Percentiles rank a stretch among this genome's conserved stretches.
These are phyloP conservation scores for Neonectria magnoliae DNA, from an alignment of 2,329 filamentous ascomycete species.

Conservation along the genomic window DNA sequence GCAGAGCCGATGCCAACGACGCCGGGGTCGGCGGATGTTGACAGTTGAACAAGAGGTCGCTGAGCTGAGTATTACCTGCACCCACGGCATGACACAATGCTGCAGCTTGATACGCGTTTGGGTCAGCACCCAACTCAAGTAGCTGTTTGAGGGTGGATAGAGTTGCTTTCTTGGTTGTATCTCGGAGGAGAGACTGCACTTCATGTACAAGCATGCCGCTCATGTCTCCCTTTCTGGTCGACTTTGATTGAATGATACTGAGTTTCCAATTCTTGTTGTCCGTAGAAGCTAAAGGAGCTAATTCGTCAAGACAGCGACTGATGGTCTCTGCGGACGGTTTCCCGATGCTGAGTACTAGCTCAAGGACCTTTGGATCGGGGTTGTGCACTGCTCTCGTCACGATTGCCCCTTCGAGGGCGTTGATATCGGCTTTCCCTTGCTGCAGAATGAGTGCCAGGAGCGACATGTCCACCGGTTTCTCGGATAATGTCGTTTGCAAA, in stretches of 20 bases:
- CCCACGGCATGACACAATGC: constrained; percentile 62
- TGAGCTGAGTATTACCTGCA: constrained; percentile 55
- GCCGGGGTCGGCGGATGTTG: constrained; percentile 49
- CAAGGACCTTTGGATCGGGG: constrained; percentile 59
- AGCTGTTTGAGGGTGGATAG: constrained; percentile 58
- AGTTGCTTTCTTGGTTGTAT: constrained; percentile 49
- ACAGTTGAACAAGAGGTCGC: constrained; percentile 59
- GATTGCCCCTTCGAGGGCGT: constrained; percentile 56
- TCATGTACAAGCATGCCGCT: constrained; percentile 61
- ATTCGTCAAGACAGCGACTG: constrained; percentile 52
- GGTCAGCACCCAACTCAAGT: constrained; percentile 61
- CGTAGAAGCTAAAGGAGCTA: constrained; percentile 56
- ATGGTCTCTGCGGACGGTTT: constrained; percentile 57
- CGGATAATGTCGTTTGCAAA: constrained; percentile 54
- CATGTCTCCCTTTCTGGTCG: constrained; percentile 55
- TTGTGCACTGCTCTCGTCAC: constrained; percentile 54
- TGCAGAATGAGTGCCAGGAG: constrained; percentile 61
- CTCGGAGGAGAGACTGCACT: constrained; percentile 56
- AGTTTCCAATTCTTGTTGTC: constrained; percentile 61
- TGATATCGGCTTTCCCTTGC: constrained; percentile 63
- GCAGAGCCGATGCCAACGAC: constrained; percentile 61
- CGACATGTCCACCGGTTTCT: constrained; percentile 60
- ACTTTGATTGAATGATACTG: constrained; percentile 56
- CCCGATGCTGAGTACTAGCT: constrained; percentile 58
- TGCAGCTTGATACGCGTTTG: constrained; percentile 63